Conservation (phyloP, 495 filamentous ascomycete genomes). For the Talaromyces ruber region DNA sequence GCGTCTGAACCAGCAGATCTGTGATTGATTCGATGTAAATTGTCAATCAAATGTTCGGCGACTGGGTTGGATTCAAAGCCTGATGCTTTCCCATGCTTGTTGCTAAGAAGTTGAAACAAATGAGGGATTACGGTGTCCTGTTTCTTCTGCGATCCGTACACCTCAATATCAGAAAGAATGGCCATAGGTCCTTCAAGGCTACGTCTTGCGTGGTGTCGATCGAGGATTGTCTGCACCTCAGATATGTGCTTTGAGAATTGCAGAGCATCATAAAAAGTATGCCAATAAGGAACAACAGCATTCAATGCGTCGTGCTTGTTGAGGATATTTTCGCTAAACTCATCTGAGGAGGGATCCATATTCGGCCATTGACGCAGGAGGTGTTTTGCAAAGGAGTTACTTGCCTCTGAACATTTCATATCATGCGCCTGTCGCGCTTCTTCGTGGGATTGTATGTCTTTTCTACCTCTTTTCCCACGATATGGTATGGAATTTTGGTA, state of each 20-base stretch:
- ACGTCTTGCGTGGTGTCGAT: not conserved
- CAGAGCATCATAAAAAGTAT: slow-evolving; percentile 31
- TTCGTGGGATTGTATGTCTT: slow-evolving; percentile 2
- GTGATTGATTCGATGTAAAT: not conserved
- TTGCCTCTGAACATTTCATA: slow-evolving; percentile 13
- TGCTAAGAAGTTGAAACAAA: not conserved
- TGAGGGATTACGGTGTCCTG: not conserved
- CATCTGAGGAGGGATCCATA: slow-evolving; percentile 12
- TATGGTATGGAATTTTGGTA: not conserved
- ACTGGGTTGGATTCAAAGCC: not conserved
- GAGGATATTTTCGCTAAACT: slow-evolving; percentile 17
- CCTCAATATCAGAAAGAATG: too few relatives aligned
- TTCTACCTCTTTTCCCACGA: not conserved
- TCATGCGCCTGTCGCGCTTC: slow-evolving; percentile 15
- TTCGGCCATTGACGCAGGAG: slow-evolving; percentile 21
- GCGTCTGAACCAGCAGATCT: not conserved
- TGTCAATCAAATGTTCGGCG: not conserved
- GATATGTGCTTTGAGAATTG: slow-evolving; percentile 33
- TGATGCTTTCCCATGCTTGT: not conserved
- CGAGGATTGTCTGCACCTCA: slow-evolving; percentile 12
- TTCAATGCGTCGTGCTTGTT: slow-evolving; percentile 25
- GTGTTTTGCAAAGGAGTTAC: slow-evolving; percentile 18
- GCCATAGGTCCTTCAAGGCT: too few relatives aligned
- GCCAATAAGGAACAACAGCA: slow-evolving; percentile 37
- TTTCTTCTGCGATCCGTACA: not conserved